Evolutionary conservation across 371 early-diverging fungal genomes (phyloP).

Genomic region (Mortierella sp.): DNA sequence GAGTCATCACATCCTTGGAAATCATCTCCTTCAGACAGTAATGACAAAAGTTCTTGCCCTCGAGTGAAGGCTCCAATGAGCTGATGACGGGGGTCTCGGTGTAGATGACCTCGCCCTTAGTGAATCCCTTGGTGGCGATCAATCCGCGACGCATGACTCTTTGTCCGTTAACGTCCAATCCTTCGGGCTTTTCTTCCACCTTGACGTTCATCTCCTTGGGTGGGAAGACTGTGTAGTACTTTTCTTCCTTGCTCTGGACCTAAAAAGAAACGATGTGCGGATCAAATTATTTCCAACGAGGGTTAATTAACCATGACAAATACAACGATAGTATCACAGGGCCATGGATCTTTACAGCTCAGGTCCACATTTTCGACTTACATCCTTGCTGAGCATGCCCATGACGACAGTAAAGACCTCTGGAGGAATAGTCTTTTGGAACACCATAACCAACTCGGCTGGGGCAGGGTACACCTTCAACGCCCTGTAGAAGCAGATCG

Average conservation of each 20-base stretch:
- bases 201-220: conserved; percentile 76
- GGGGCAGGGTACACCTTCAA: conserved; percentile 94
- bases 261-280: conserved; percentile 26
- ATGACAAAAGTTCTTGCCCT: conserved; percentile 71
- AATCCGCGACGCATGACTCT: conserved; percentile 68
- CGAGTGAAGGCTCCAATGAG: conserved; percentile 70
- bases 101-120: conserved; percentile 77
- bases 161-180: conserved; percentile 57
- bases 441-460: conserved; percentile 90
- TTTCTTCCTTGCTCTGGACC: conserved; percentile 77
- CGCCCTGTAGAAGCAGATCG: conserved; percentile 89
- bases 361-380: conserved; percentile 53
- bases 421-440: conserved; percentile 90
- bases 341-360: not conserved
- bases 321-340: not conserved
- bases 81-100: conserved; percentile 81
- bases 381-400: conserved; percentile 89
- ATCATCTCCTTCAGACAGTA: conserved; percentile 73
- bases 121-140: conserved; percentile 76
- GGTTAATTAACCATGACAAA: not conserved
- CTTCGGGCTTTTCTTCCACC: conserved; percentile 70
- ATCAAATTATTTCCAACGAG: not conserved
- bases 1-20: conserved; percentile 53
- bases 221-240: conserved; percentile 87
- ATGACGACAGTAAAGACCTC: conserved; percentile 86